phyloP scores from a whole-genome alignment of 192 early-diverging fungal genomes.

The Linnemannia zychae region DNA sequence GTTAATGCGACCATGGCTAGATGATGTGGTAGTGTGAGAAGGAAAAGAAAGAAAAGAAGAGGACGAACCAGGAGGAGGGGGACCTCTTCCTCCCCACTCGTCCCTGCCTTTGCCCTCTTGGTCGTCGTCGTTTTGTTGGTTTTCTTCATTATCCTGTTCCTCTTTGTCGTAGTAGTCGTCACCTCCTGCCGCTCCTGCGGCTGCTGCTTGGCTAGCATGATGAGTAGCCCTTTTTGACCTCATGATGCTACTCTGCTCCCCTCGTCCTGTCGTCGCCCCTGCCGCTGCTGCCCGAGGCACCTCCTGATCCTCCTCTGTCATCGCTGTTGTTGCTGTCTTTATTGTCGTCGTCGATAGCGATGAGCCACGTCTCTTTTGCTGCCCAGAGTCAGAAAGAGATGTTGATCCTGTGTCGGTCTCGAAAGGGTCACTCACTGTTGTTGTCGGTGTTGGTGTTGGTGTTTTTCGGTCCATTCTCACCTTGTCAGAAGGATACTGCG shows the following conservation, averaged over 20 bases:
- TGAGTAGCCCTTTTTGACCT: slow-evolving; percentile 29
- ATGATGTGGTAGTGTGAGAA: not conserved
- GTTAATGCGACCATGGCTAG: not conserved
- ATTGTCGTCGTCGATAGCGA: not conserved
- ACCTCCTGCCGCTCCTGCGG: slow-evolving; percentile 27
- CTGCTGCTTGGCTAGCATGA: slow-evolving; percentile 28
- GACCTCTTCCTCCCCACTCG: not conserved
- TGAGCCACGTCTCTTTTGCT: slow-evolving; percentile 16
- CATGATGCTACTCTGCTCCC: slow-evolving; percentile 42
- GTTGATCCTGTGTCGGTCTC: slow-evolving; percentile 46
- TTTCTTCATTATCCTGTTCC: not conserved
- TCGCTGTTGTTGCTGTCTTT: not conserved
- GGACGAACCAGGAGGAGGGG: not conserved
- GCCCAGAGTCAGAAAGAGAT: slow-evolving; percentile 21
- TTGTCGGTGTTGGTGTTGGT: not conserved
- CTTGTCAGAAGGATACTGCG: not conserved
- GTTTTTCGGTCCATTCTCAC: not conserved
- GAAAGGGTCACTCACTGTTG: slow-evolving; percentile 5
- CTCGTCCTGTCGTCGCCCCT: slow-evolving; percentile 23
- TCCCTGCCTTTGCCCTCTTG: not conserved
- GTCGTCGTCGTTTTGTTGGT: too few relatives aligned
- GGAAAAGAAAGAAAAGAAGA: not conserved
- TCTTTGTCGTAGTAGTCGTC: slow-evolving; percentile 12
- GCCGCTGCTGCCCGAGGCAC: slow-evolving; percentile 18
- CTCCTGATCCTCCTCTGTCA: slow-evolving; percentile 36